Evolutionary conservation across 1,284 basidiomycete genomes (phyloP), one percentile per base, ranked within the genome.

Genomic region (Ceratobasidium sp.): DNA sequence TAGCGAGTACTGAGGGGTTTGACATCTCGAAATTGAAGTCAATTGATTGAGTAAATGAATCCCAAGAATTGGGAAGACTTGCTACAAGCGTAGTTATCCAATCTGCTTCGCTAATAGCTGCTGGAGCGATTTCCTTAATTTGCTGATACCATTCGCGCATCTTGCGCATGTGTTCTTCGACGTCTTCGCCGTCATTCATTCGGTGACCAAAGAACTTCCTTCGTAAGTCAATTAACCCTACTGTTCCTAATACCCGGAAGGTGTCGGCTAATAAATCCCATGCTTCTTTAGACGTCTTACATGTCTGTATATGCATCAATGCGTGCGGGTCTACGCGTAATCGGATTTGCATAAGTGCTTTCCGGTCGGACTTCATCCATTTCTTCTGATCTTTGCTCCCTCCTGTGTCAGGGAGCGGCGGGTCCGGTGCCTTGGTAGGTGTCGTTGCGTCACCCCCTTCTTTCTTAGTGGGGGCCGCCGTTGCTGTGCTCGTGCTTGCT

Each of bases 101-200:
- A 32, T 57, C 30, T 8, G n/a, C 55, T 21, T 57, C 55, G 18
- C 7, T 35, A 18, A 8, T 9, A 7, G 30, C 5, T 2, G 9
- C 55, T 2, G 55, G 28, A n/a, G 13, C 28, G 55, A 57, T 57
- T 7, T 35, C 18, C 11, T 57, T 57, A 38, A 57, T 57, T 35
- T 57, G 30, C 30, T 57, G 55, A 21, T 35, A 57, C 55, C 55
- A 57, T 2, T 57, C 55, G 55, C 55, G 55, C 55, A 57, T 32
- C 6, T 21, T 8, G 11, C 30, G 30, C 5, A 57, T 57, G 30
- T 57, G 55, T 35, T 57, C 55, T 21, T 35, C 30, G n/a, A 35
- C 6, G 21, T 57, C 55, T 57, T 57, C 30, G 11, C 55, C n/a
- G 55, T 35, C 35, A 21, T 9, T 23, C 55, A 57, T 57, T 18